Evolutionary conservation across 2,329 filamentous ascomycete genomes (phyloP).

Genomic region (Ophiobolus disseminans): DNA sequence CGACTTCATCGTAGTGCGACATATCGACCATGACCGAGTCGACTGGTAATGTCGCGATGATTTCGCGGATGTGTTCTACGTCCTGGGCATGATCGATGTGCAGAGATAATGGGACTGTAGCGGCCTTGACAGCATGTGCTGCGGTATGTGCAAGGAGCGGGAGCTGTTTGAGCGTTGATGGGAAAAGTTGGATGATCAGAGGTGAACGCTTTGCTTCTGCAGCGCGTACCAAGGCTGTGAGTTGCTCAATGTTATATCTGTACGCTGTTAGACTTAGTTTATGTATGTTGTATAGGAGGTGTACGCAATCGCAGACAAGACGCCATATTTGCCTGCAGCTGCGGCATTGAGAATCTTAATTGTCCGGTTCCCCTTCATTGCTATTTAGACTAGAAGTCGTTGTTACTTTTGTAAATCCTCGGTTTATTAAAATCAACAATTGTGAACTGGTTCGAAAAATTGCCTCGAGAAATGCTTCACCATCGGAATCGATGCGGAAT

Average conservation of each 20-base stretch:
- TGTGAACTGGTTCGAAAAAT: too few species aligned
- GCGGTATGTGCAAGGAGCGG: conserved; percentile 56
- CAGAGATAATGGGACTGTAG: conserved; percentile 53
- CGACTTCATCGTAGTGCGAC: conserved; percentile 74
- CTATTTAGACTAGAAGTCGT: too few species aligned
- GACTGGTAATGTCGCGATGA: conserved; percentile 61
- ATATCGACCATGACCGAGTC: conserved; percentile 81
- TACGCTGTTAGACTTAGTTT: conserved; percentile 2
- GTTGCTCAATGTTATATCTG: conserved; percentile 47
- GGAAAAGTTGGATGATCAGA: conserved; percentile 48
- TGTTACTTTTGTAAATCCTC: too few species aligned
- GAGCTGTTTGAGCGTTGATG: conserved; percentile 72
- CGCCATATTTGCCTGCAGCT: conserved; percentile 62
- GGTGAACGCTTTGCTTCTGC: conserved; percentile 45
- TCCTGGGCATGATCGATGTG: conserved; percentile 58
- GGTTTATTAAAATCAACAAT: too few species aligned
- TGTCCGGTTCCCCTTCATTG: conserved; percentile 40
- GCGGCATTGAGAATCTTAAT: conserved; percentile 63
- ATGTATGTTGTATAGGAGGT: not conserved
- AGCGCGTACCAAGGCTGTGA: conserved; percentile 43
- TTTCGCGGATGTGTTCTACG: conserved; percentile 51
- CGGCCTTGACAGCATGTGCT: conserved; percentile 50
- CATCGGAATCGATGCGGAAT: too few species aligned
- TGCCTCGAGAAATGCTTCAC: too few species aligned
- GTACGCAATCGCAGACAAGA: conserved; percentile 57